Base-by-base conservation (phyloP, 2,329 filamentous ascomycete genomes). In the Ceratocystiopsis minuta region DNA sequence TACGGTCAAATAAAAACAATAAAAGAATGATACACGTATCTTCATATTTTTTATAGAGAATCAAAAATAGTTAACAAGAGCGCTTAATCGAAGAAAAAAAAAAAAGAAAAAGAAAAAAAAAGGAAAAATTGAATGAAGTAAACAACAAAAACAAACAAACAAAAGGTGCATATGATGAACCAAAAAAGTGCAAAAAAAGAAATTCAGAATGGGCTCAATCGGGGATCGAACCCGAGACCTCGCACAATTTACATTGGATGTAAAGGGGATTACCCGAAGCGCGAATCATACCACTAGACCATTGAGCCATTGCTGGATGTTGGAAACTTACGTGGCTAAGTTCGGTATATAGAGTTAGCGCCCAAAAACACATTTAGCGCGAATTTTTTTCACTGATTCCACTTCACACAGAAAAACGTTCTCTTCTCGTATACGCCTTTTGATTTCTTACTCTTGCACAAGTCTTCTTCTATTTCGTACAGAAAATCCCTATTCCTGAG, bases 191-290 rank as follows among this genome's bases (percentile, higher is more conserved):
- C 20, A 14, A 13, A 18, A 36, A 39, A 35, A 38, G 43, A 36
- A 33, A 40, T 24, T 37, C 4, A 6, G 13, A 39, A 45, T 28
- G 47, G 47, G 47, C 47, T 49, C 47, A 49, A 41, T 49, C 47
- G 47, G 47, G 47, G 45, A 49, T 47, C 43, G 47, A 47, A 49
- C 47, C 47, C 47, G 47, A 49, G 45, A 49, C 47, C 47, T 49
- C 47, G 47, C 47, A 49, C 47, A 49, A 10, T 45, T 46, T 47
- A 44, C 43, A 45, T 39, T 42, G 28, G 17, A 43, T 37, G 39
- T 46, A 45, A 47, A 45, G 45, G 47, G 47, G 16, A 38, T 40
- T 42, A 45, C 47, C 47, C 47, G 47, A 48, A 48, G 47, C 47
- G 41, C 47, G 47, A 48, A 48, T 48, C 47, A 48, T 48, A 48